Conservation (phyloP, 129 eudicot species). For the Escallonia rubra region DNA sequence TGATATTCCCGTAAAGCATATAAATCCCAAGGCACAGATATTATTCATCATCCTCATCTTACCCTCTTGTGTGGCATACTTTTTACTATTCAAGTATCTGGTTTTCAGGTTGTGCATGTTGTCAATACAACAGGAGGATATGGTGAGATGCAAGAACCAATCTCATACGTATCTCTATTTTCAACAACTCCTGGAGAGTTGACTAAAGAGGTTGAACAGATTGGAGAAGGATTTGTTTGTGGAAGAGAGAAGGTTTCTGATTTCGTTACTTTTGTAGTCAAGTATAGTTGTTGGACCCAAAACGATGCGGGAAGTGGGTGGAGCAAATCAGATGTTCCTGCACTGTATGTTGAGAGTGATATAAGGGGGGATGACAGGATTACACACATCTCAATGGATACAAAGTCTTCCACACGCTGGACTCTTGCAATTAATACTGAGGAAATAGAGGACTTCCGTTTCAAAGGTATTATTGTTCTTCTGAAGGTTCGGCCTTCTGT, state of each 20-base stretch:
- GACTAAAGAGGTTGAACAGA: slow-evolving; percentile 61
- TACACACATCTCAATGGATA: slow-evolving; percentile 53
- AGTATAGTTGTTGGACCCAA: slow-evolving; percentile 67
- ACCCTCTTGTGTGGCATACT: too few relatives aligned
- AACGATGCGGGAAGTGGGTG: slow-evolving; percentile 49
- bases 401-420: slow-evolving; percentile 80
- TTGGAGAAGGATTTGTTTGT: slow-evolving; percentile 75
- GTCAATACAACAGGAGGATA: slow-evolving; percentile 63
- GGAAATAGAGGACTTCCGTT: slow-evolving; percentile 67
- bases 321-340: slow-evolving; percentile 62
- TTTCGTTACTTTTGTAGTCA: slow-evolving; percentile 74
- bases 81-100: not conserved
- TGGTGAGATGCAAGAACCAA: slow-evolving; percentile 37
- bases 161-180: slow-evolving; percentile 67
- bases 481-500: not conserved
- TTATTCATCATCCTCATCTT: too few relatives aligned
- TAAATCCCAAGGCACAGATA: too few relatives aligned
- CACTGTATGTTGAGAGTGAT: slow-evolving; percentile 46
- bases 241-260: slow-evolving; percentile 63
- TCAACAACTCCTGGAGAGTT: slow-evolving; percentile 84
- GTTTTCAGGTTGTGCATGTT: slow-evolving; percentile 84
- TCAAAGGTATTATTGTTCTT: slow-evolving; percentile 51
- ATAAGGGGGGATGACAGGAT: slow-evolving; percentile 40
- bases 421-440: slow-evolving; percentile 73
- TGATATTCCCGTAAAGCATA: too few relatives aligned